phyloP scores from a whole-genome alignment of 306 rosid genomes.

The Cucurbita pepo region DNA sequence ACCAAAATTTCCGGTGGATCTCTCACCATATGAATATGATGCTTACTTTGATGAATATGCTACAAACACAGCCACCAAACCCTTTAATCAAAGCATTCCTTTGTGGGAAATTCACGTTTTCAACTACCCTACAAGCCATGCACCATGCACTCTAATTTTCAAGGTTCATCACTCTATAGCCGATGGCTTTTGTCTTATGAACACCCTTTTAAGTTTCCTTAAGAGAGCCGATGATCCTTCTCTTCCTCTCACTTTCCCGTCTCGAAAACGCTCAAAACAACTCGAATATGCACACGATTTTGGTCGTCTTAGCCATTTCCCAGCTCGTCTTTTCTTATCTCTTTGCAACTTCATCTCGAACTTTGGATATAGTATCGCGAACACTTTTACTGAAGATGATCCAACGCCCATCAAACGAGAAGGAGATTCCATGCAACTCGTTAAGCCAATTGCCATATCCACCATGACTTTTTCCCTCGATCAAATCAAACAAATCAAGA shows the following conservation, averaged over 20 bases:
- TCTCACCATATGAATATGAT: constrained; percentile 16
- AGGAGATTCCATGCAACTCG: constrained; percentile 13
- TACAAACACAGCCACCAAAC: constrained; percentile 21
- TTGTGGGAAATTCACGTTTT: constrained; percentile 46
- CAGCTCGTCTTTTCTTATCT: constrained; percentile 10
- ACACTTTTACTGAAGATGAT: constrained; percentile 17
- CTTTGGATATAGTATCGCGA: constrained; percentile 24
- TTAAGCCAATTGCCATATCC: constrained; percentile 24
- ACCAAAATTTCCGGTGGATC: constrained; percentile 19
- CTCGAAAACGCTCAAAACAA: constrained; percentile 2
- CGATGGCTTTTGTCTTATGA: constrained; percentile 58
- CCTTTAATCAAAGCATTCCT: constrained; percentile 21
- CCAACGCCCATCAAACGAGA: constrained; percentile 31
- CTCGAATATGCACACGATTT: not conserved
- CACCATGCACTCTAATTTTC: constrained; percentile 21
- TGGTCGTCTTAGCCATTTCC: not conserved
- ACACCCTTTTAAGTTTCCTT: constrained; percentile 46
- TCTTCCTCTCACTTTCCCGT: constrained; percentile 44
- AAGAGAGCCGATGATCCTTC: constrained; percentile 33
- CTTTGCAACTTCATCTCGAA: constrained; percentile 16
- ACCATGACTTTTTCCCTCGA: constrained; percentile 28
- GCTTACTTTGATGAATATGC: constrained; percentile 19
- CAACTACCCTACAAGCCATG: constrained; percentile 31
- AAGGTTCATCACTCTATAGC: constrained; percentile 53
- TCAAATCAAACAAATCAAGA: constrained; percentile 32